These are phyloP conservation scores for Sporothrix variecibatus DNA, from an alignment of 2,329 filamentous ascomycete genomes.

Conservation along the genomic window DNA sequence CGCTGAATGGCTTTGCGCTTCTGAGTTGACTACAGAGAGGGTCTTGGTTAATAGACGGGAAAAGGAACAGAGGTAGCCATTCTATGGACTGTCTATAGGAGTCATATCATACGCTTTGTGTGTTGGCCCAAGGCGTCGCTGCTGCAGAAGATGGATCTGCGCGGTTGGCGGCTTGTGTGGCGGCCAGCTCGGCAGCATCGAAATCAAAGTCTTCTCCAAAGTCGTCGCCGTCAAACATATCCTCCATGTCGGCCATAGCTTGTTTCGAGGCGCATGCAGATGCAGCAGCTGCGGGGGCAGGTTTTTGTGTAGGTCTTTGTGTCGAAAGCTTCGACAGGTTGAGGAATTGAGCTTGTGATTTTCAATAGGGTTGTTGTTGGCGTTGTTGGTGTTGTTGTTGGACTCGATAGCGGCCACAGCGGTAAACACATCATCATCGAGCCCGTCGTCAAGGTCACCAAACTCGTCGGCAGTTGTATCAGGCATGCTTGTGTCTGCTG, in stretches of 20 bases:
- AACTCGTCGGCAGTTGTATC: constrained; percentile 51
- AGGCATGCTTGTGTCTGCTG: neutral
- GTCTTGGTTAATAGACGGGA: constrained; percentile 18
- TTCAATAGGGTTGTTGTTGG: neutral
- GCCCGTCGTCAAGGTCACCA: constrained; percentile 59
- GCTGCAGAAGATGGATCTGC: neutral
- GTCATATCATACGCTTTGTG: constrained; percentile 56
- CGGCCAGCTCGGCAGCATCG: constrained; percentile 71
- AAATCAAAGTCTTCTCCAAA: constrained; percentile 74
- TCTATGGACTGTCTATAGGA: constrained; percentile 4
- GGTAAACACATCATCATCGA: constrained; percentile 43
- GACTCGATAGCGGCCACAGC: constrained; percentile 37
- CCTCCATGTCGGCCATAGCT: constrained; percentile 40
- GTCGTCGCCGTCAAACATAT: constrained; percentile 64
- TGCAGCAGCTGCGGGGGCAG: constrained; percentile 17
- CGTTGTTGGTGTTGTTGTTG: constrained; percentile 29
- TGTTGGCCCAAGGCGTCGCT: constrained; percentile 26
- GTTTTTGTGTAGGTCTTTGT: constrained; percentile 15
- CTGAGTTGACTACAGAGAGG: constrained; percentile 57
- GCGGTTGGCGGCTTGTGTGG: constrained; percentile 60
- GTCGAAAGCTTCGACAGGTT: constrained; percentile 24
- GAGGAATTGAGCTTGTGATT: constrained; percentile 10
- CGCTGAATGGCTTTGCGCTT: constrained; percentile 79
- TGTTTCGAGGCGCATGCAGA: constrained; percentile 3
- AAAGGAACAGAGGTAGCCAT: neutral